Conservation (phyloP, 2,329 filamentous ascomycete genomes). For the Alternaria brassicicola region DNA sequence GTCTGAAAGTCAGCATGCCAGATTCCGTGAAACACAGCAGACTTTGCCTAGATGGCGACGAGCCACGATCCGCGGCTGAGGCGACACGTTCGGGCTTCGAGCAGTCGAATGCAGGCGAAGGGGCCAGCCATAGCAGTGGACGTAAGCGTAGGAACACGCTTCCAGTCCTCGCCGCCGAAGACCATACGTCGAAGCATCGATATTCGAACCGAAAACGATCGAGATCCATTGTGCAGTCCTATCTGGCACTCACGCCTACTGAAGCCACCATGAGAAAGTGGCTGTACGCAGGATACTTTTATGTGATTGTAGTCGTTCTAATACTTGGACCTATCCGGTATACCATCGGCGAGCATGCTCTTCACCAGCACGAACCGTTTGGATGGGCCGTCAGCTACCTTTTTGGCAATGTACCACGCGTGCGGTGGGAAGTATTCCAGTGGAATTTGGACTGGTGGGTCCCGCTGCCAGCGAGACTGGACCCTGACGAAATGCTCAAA, state of each 20-base stretch:
- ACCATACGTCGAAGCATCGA: slow-evolving; percentile 28
- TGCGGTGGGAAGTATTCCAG: slow-evolving; percentile 73
- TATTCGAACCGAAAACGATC: slow-evolving; percentile 36
- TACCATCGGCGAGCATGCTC: slow-evolving; percentile 70
- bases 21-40: slow-evolving; percentile 25
- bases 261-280: slow-evolving; percentile 81
- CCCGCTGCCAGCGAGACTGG: slow-evolving; percentile 63
- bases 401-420: slow-evolving; percentile 74
- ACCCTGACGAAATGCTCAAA: slow-evolving; percentile 20
- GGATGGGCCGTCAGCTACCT: slow-evolving; percentile 93
- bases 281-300: slow-evolving; percentile 81
- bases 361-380: slow-evolving; percentile 78
- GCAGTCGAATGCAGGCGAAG: slow-evolving; percentile 4
- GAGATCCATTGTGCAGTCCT: slow-evolving; percentile 61
- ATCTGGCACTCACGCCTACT: slow-evolving; percentile 77
- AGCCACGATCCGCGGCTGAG: slow-evolving; percentile 42
- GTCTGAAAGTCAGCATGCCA: slow-evolving; percentile 37
- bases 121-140: slow-evolving; percentile 3
- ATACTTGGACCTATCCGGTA: slow-evolving; percentile 74
- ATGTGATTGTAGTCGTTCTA: slow-evolving; percentile 67
- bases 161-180: slow-evolving; percentile 32
- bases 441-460: slow-evolving; percentile 77
- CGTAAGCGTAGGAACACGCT: slow-evolving; percentile 46
- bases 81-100: slow-evolving; percentile 26
- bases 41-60: slow-evolving; percentile 18